Base-by-base conservation (phyloP, 371 early-diverging fungal species). In the Mortierella sp. region DNA sequence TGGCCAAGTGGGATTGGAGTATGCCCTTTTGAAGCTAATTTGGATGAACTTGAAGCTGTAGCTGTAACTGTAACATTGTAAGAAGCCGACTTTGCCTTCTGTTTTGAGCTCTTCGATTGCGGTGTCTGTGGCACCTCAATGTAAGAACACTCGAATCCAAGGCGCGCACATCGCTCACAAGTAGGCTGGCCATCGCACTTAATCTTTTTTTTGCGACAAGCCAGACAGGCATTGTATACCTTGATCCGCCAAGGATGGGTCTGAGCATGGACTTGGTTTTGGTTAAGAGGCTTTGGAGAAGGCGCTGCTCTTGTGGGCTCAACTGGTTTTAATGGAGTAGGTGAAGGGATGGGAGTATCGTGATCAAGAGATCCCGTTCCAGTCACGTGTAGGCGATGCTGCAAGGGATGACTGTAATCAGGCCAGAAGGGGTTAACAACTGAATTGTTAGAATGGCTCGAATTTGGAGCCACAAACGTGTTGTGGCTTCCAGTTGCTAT, bases 151-250 rank as follows among this genome's bases (percentile, higher is more conserved):
- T 83, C 89, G 67, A 61, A 87, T 67, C 63, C 88, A 83, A 61
- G 88, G 84, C 19, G 88, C 82, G 82, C 84, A 70, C 90, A 90
- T 9, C 90, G 88, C 8, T 85, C 84, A 75, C 90, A 90, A 2
- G 88, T 89, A 1, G 90, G 90, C 64, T 87, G 90, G 12, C 88
- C 87, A 61, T 90, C 89, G 74, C 90, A 90, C 62, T 90, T 90
- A 61, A 90, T 87, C 69, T 88, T 89, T 57, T 88, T 90, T 79
- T 90, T 90, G 61, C 89, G 85, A 76, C 90, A 90, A 19, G 81
- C 75, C 12, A 80, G 64, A 56, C 81, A 80, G 13, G 81, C 81
- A 15, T 75, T 80, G 64, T 80, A 80, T 61, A 80, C 81, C 47
- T 80, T 80, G 49, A 80, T 80, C 35, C 81, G 61, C 81, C 81